These are phyloP conservation scores for Plasmodium cynomolgi DNA, from an alignment of 169 alveolate genomes.

Conservation along the genomic window DNA sequence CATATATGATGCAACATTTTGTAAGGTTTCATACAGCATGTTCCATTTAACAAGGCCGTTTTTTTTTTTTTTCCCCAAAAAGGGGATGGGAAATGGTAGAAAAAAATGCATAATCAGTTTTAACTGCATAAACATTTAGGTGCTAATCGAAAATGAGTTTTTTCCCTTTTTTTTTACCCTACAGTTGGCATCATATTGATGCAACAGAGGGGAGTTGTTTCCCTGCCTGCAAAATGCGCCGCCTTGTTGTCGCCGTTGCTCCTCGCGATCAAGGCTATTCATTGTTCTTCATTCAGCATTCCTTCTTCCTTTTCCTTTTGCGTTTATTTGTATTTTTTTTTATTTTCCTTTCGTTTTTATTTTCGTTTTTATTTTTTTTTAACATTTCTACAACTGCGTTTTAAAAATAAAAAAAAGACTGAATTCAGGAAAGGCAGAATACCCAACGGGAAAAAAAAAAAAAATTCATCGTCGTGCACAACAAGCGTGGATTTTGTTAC, in stretches of 20 bases:
- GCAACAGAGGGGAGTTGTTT: neutral
- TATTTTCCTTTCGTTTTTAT: neutral
- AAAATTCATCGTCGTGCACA: neutral
- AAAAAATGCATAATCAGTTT: neutral
- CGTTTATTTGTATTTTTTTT: neutral
- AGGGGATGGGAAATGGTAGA: neutral
- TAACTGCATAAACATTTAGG: neutral
- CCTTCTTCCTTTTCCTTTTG: neutral
- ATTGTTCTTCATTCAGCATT: neutral
- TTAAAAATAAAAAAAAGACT: neutral
- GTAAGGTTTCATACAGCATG: neutral
- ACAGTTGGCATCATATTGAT: neutral
- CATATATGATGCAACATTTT: neutral
- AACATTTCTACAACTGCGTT: neutral
- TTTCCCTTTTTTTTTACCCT: neutral
- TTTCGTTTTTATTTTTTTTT: neutral
- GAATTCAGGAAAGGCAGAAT: neutral
- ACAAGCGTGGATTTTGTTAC: neutral
- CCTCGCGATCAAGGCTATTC: neutral
- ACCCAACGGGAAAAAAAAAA: neutral
- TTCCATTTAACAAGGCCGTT: neutral
- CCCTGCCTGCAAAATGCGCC: neutral
- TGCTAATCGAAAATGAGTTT: neutral
- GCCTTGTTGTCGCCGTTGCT: neutral
- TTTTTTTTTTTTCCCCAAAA: neutral